phyloP scores from a whole-genome alignment of 2,329 filamentous ascomycete species.

The Ascochyta koolunga region DNA sequence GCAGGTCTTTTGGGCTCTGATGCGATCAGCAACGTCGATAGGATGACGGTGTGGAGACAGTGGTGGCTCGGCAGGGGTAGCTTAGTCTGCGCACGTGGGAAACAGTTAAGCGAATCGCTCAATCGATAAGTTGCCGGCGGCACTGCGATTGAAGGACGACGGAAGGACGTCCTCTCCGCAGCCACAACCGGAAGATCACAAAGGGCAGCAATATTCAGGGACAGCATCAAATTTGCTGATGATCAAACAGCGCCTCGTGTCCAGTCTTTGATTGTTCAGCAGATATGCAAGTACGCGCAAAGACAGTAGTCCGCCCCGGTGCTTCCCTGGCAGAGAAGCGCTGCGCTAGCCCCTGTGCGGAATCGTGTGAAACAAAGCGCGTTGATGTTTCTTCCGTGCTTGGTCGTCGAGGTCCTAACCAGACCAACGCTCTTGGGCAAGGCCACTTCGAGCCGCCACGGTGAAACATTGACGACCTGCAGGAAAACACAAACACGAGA shows the following conservation, averaged over 20 bases:
- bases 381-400: conserved; percentile 16
- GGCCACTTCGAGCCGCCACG: conserved; percentile 15
- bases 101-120: conserved; percentile 12
- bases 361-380: conserved; percentile 18
- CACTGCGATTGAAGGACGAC: conserved; percentile 4
- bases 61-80: conserved; percentile 10
- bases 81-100: conserved; percentile 10
- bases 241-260: not conserved
- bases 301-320: not conserved
- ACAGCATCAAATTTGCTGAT: not conserved
- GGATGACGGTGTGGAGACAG: conserved; percentile 13
- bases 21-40: conserved; percentile 6
- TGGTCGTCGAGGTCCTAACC: conserved; percentile 13
- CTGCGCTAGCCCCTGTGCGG: conserved; percentile 2
- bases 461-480: conserved; percentile 13
- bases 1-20: conserved; percentile 11
- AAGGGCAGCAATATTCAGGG: conserved; percentile 7
- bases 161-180: conserved; percentile 6
- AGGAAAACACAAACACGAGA: conserved; percentile 1
- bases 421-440: conserved; percentile 15
- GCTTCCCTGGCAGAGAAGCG: conserved; percentile 6
- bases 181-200: conserved; percentile 14
- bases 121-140: conserved; percentile 14
- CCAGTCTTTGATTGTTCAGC: not conserved
- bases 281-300: not conserved